These are phyloP conservation scores for Globisporangium heterothallicum DNA, from an alignment of 352 stramenopile species.

Conservation along the genomic window DNA sequence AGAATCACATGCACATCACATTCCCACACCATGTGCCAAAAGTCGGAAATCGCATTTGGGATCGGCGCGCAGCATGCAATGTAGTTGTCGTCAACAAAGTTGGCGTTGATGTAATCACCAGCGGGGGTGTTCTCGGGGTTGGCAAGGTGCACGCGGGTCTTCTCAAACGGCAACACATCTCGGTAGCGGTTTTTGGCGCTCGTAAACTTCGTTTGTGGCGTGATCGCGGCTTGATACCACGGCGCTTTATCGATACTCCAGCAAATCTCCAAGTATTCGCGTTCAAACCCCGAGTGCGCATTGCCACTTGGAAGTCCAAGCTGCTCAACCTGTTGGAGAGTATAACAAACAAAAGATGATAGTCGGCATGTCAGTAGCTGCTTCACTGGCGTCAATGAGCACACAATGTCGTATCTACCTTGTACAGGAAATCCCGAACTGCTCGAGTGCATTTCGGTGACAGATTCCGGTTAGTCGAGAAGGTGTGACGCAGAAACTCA, in stretches of 20 bases:
- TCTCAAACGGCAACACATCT: constrained; percentile 72
- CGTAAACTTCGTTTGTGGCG: constrained; percentile 58
- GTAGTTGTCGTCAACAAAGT: constrained; percentile 55
- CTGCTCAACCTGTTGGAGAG: constrained; percentile 18
- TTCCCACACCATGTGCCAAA: constrained; percentile 83
- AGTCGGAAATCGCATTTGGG: constrained; percentile 56
- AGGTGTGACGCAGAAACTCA: constrained; percentile 18
- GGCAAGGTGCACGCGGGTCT: constrained; percentile 54
- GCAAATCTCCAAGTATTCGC: constrained; percentile 64
- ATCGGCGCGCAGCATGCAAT: constrained; percentile 76
- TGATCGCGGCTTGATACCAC: constrained; percentile 48
- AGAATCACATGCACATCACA: constrained; percentile 74
- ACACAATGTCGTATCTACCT: constrained; percentile 3
- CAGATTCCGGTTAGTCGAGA: constrained; percentile 2
- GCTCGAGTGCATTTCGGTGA: constrained; percentile 9
- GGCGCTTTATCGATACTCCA: constrained; percentile 46
- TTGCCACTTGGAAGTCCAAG: constrained; percentile 25
- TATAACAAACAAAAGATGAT: not conserved
- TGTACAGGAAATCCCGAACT: constrained; percentile 13
- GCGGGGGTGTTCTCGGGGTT: constrained; percentile 6
- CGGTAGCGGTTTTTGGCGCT: constrained; percentile 73
- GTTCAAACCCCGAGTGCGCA: constrained; percentile 38
- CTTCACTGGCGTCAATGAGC: not conserved
- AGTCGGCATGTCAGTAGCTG: not conserved
- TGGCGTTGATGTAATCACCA: constrained; percentile 76